Evolutionary conservation across 805 yeast genomes (phyloP), one percentile per base, ranked within the genome.

Genomic region (Zygosaccharomyces pseudorouxii): DNA sequence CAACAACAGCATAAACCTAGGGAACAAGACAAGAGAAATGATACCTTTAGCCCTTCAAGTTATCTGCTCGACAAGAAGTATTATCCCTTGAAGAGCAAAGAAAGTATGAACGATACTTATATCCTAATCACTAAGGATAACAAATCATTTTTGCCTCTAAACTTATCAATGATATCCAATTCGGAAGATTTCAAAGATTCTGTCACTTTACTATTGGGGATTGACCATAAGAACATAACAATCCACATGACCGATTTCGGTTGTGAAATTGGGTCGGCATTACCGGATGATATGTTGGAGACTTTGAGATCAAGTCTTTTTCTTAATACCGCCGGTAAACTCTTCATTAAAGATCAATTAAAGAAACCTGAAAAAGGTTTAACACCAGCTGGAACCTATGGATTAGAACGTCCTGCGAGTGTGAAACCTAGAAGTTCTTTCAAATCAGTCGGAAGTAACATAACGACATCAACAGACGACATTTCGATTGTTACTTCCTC

Each of bases 161-260:
- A 77, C 36, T 60, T 73, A 12, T 67, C 67, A 5, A 45, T 55
- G 18, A 52, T 66, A 19, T 52, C 55, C 0, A 58, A 65, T 10
- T 57, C 70, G 1, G 66, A 59, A 0, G 69, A 66, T 1, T 68
- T 79, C 27, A 81, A 77, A 52, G 62, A 59, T 2, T 56, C 60
- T 9, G 53, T 82, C 14, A 61, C 74, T 0, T 60, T 68, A 1
- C 63, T 68, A 2, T 56, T 81, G 14, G 55, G 57, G 3, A 58
- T 65, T 3, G 54, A 53, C 16, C 54, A 60, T 8, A 47, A 56
- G 6, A 62, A 62, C 10, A 46, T 65, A 28, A 62, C 73, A 0
- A 71, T 80, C 37, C 84, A 82, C 54, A 64, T 88, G 52, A 84
- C 95, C 0, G 95, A 88, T 45, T 79, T 81, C 62, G 80, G 81